phyloP scores from a whole-genome alignment of 108 stramenopile genomes.

The Schizochytrium sp. region DNA sequence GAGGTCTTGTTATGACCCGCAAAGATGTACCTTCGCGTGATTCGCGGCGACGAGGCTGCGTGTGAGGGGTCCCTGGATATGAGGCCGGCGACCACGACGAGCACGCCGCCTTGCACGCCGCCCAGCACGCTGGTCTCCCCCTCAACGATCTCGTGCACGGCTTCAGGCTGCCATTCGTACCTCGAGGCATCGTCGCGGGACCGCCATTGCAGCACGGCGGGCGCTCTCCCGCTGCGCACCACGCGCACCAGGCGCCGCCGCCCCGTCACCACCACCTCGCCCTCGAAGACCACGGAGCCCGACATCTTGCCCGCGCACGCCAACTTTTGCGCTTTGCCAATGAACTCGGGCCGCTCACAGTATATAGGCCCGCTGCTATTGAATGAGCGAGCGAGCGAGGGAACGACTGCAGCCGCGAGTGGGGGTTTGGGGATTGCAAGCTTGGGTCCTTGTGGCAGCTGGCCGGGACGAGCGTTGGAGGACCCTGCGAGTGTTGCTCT shows the following conservation, averaged over 20 bases:
- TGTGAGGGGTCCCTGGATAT: neutral
- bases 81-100: neutral
- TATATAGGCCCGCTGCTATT: too few species aligned
- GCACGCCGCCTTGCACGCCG: neutral
- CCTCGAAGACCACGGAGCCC: neutral
- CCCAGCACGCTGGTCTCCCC: neutral
- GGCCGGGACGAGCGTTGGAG: too few species aligned
- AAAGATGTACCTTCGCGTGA: neutral
- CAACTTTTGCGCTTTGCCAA: too few species aligned
- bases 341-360: too few species aligned
- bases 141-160: neutral
- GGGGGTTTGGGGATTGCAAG: too few species aligned
- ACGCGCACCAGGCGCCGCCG: neutral
- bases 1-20: too few species aligned
- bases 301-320: too few species aligned
- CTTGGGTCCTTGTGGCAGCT: too few species aligned
- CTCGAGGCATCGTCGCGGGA: neutral
- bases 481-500: too few species aligned
- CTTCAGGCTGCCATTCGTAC: neutral
- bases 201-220: neutral
- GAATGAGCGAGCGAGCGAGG: too few species aligned
- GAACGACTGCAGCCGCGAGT: too few species aligned
- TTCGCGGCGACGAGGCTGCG: neutral
- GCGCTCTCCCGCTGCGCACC: neutral
- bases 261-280: neutral